Evolutionary conservation across 2,329 filamentous ascomycete genomes (phyloP), one percentile per base, ranked within the genome.

Genomic region (Magnaporthales sp.): DNA sequence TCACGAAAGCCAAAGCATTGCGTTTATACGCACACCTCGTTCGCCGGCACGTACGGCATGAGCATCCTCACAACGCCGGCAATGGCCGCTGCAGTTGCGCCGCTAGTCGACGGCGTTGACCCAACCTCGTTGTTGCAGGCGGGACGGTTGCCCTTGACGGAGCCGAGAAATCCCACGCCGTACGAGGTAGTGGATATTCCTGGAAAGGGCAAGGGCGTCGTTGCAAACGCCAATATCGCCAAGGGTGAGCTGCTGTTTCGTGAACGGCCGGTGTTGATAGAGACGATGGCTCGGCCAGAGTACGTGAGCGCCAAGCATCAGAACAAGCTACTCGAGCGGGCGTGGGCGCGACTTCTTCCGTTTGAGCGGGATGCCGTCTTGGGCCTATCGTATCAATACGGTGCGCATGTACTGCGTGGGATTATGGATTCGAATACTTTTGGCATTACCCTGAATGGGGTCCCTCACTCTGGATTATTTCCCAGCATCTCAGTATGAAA

Each of bases 41-140:
- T 73, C 67, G 70, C 71, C 11, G 70, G 67, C 31, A 64, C 65
- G 22, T 68, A 70, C 27, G 72, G 72, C 4, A 61, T 74, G 26
- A 71, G 69, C 58, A 31, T 74, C 24, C 69, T 74, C 60, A 71
- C 71, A 19, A 71, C 70, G 2, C 71, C 69, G 5, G 67, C 72
- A 26, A 67, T 70, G 38, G 73, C 71, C 2, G 70, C 70, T 26
- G 68, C 68, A 54, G 15, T 72, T 0, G 70, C 67, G 9, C 66
- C 64, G 2, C 67, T 74, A 13, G 71, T 73, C 66, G 72, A 74
- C 62, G 69, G 69, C 2, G 29, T 64, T 8, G 68, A 72, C 11
- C 66, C 69, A 1, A 26, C 65, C 4, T 61, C 15, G 3, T 51
- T 70, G 3, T 27, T 63, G 10, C 6, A 30, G 2, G 61, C 68